Base-by-base conservation (phyloP, 805 yeast species). In the Kurtzmaniella fragi region DNA sequence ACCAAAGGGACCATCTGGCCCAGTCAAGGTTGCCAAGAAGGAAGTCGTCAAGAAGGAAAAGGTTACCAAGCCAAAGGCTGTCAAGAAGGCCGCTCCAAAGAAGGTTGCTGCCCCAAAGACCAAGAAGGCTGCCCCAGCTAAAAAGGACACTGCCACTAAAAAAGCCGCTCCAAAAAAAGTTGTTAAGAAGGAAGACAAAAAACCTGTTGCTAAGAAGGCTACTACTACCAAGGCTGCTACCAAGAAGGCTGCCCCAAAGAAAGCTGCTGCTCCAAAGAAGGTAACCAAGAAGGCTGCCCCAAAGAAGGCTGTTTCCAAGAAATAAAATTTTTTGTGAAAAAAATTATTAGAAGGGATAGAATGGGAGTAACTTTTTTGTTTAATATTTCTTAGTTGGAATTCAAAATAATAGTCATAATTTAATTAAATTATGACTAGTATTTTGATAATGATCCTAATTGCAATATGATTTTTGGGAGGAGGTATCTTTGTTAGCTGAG, bases 1-100 rank as follows among this genome's bases (percentile, higher is more conserved):
- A 66, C 95, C 95, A 58, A 86, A 87, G 67, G 95, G 95, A 35
- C 82, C 95, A 14, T 80, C 95, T 10, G 95, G 95, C 36, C 86
- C 95, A 34, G 77, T 86, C 47, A 85, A 86, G 64, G 61, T 83
- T 44, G 71, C 67, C 56, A 77, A 77, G 67, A 60, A 66, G 52
- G 67, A 54, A 33, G 48, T 54, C 37, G 37, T 46, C 27, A 62
- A 59, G 17, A 54, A 53, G 16, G 53, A 55, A 32, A 67, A 66
- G 56, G 47, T 59, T 46, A 41, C 52, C 43, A 50, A 47, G 40
- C 50, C 53, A 15, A 41, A 37, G 31, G 43, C 34, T 11, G 23
- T 43, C 36, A 34, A 33, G 14, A 34, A 47, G 45, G 45, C 54
- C 37, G 52, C 50, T 32, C 48, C 57, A 17, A 59, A 52, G 45